Evolutionary conservation across 2,329 filamentous ascomycete genomes (phyloP), one percentile per base, ranked within the genome.

Genomic region (Ophiocordyceps australis): DNA sequence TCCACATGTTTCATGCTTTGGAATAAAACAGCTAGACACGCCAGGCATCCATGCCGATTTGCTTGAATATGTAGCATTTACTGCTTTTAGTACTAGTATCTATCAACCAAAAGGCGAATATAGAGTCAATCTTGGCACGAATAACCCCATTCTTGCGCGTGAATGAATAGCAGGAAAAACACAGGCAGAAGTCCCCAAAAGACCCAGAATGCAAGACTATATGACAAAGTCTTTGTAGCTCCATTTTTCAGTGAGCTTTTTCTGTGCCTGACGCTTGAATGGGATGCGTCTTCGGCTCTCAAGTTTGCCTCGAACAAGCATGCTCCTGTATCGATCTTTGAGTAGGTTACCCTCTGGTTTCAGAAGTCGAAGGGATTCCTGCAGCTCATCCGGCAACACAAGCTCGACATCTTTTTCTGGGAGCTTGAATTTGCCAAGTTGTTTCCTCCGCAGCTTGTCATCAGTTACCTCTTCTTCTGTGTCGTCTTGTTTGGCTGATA

Each of bases 301-400:
- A 32, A 98, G 55, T 55, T 89, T 92, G 31, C 89, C 89, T 34
- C 83, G 71, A 18, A 95, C 65, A 34, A 95, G 59, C 53, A 95
- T 61, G 47, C 70, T 95, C 33, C 89, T 65, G 58, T 93, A 95
- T 26, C 89, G 67, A 43, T 98, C 89, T 38, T 82, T 82, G 38
- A 98, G 60, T 20, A 94, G 57, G 45, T 94, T 95, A n/a, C 89
- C 89, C 50, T 98, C 89, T 0, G 89, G 89, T 51, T 86, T 92
- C 36, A 93, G 54, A 43, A 83, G 52, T 43, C 89, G 53, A 42
- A 94, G 54, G 25, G 82, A 74, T 43, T 93, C 69, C 50, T 93
- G 64, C 42, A 89, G 51, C 57, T 98, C 70, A 52, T 95, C 72
- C 21, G 82, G 66, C 32, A 94, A 50, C 33, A 94, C 62, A 39